Conservation (phyloP, 345 rosid genomes). For the Dimocarpus longan region DNA sequence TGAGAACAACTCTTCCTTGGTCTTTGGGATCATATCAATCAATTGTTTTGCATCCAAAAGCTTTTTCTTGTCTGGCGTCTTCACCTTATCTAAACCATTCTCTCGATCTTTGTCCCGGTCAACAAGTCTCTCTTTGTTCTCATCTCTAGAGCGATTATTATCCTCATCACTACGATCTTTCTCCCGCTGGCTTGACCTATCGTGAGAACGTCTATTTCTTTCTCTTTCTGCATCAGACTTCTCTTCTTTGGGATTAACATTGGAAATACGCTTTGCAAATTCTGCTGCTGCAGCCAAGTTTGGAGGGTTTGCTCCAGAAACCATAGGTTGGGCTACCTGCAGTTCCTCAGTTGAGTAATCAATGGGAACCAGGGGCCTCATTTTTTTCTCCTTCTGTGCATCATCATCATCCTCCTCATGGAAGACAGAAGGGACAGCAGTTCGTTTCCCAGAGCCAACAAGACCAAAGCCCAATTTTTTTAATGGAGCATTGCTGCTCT, state of each 20-base stretch:
- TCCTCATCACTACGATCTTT: conserved; percentile 58
- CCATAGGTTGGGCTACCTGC: conserved; percentile 65
- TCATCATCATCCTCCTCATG: conserved; percentile 95
- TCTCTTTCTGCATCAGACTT: conserved; percentile 72
- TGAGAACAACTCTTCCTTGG: conserved; percentile 91
- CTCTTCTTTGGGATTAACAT: conserved; percentile 69
- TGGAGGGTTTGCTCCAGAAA: conserved; percentile 65
- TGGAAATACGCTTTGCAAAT: conserved; percentile 85
- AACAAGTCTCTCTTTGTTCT: conserved; percentile 45
- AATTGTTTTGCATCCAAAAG: conserved; percentile 92
- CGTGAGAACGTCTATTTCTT: conserved; percentile 71
- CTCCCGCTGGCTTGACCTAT: conserved; percentile 69
- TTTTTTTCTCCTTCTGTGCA: conserved; percentile 76
- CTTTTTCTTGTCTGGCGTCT: conserved; percentile 74
- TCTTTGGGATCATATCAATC: conserved; percentile 97
- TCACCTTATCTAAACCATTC: conserved; percentile 64
- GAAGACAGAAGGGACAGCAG: conserved; percentile 93
- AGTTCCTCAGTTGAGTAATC: conserved; percentile 95
- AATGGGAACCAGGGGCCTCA: conserved; percentile 97
- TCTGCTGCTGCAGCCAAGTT: conserved; percentile 94
- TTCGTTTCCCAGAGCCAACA: conserved; percentile 87
- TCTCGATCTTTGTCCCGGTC: conserved; percentile 62
- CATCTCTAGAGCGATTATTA: conserved; percentile 51
- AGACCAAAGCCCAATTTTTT: conserved; percentile 96
- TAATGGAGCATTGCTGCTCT: conserved; percentile 53